Evolutionary conservation across 2,329 filamentous ascomycete species (phyloP).

Genomic region (Colletotrichum phormii): DNA sequence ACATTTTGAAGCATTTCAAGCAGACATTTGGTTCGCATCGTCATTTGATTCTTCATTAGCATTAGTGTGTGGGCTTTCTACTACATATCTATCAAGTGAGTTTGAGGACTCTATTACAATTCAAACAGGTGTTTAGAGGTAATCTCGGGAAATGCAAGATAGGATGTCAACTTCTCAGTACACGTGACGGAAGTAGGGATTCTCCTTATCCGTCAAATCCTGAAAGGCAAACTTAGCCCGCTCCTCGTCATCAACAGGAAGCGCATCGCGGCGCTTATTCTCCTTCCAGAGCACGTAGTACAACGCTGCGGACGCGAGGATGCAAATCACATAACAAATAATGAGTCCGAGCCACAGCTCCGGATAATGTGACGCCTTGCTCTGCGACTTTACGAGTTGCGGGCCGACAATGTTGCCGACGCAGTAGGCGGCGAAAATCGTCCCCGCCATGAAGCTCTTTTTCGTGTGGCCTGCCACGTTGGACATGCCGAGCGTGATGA

Average conservation of each 20-base stretch:
- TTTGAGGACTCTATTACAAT: background rate
- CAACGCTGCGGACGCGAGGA: slow-evolving; percentile 65
- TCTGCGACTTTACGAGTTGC: slow-evolving; percentile 76
- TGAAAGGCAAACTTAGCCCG: slow-evolving; percentile 74
- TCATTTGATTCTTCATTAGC: background rate
- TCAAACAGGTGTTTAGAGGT: background rate
- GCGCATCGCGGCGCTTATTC: slow-evolving; percentile 62
- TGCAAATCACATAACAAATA: slow-evolving; percentile 75
- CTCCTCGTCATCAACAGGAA: slow-evolving; percentile 68
- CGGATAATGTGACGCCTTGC: slow-evolving; percentile 75
- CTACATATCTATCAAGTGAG: background rate
- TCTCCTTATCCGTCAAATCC: slow-evolving; percentile 76
- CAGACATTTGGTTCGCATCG: background rate
- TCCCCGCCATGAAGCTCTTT: slow-evolving; percentile 80
- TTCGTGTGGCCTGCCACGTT: slow-evolving; percentile 84
- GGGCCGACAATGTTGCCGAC: slow-evolving; percentile 82
- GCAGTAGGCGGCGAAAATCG: slow-evolving; percentile 81
- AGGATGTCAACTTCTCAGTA: background rate
- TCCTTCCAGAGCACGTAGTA: slow-evolving; percentile 70
- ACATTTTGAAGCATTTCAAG: background rate
- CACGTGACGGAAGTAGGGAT: slow-evolving; percentile 74
- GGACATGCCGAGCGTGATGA: slow-evolving; percentile 64
- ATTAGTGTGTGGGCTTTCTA: background rate
- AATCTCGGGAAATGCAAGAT: background rate
- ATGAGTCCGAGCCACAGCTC: slow-evolving; percentile 78